These are phyloP conservation scores for Pythium oligandrum DNA, from an alignment of 352 stramenopile species.

Conservation along the genomic window DNA sequence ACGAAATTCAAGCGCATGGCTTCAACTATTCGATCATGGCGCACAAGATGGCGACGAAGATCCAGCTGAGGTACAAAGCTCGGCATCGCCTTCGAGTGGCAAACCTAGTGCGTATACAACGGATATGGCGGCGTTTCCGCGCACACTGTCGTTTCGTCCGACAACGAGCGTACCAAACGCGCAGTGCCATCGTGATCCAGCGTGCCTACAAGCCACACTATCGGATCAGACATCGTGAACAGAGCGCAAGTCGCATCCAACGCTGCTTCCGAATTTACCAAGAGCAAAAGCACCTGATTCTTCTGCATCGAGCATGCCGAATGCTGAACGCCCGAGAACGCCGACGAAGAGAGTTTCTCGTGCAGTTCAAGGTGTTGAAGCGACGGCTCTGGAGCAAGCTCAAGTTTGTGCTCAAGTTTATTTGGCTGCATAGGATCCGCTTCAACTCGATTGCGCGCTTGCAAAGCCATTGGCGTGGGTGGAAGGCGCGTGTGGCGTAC, in stretches of 20 bases:
- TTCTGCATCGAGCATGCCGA: constrained; percentile 26
- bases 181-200: constrained; percentile 28
- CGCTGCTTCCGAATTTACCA: constrained; percentile 36
- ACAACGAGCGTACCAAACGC: constrained; percentile 17
- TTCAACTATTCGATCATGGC: constrained; percentile 45
- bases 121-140: constrained; percentile 28
- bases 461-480: constrained; percentile 27
- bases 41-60: constrained; percentile 23
- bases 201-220: constrained; percentile 27
- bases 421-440: constrained; percentile 7
- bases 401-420: constrained; percentile 14
- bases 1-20: constrained; percentile 16
- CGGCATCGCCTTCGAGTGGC: constrained; percentile 24
- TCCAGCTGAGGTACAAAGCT: constrained; percentile 34
- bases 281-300: constrained; percentile 31
- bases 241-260: constrained; percentile 30
- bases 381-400: constrained; percentile 20
- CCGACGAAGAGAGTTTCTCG: constrained; percentile 14
- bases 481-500: constrained; percentile 10
- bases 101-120: constrained; percentile 27
- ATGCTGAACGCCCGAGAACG: constrained; percentile 22
- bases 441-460: constrained; percentile 9
- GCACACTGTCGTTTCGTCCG: not conserved
- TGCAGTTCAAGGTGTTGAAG: constrained; percentile 12
- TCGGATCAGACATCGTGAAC: constrained; percentile 3